Base-by-base conservation (phyloP, 2,329 filamentous ascomycete species). In the Sporothrix mexicana region DNA sequence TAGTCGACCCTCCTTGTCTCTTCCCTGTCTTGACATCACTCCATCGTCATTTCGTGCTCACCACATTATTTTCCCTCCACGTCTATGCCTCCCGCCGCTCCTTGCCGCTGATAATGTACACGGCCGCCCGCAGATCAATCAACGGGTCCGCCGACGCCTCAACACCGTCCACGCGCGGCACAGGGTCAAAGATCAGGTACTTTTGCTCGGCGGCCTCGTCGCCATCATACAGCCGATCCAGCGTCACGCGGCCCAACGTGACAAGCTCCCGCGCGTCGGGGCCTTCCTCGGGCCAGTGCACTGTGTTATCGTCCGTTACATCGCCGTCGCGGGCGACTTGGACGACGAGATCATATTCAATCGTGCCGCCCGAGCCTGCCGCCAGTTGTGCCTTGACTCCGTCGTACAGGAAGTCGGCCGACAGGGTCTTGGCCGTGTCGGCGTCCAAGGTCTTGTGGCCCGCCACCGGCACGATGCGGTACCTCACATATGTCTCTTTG, bases 121-220 rank as follows among this genome's bases (percentile, higher is more conserved):
- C 77, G 45, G 83, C 85, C 10, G 88, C 87, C 59, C 88, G 81
- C 70, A 88, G 81, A 59, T 89, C 86, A 74, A 90, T 76, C 74
- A 90, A 77, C 53, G 88, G 87, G 81, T 90, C 87, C 23, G 80
- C 85, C 73, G 83, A 85, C 4, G 83, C 75, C 77, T 87, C 86
- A 25, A 89, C 79, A 0, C 87, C 87, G 23, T 85, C 79, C 1
- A 89, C 83, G 70, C 87, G 90, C 5, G 88, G 87, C 68, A 89
- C 83, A 0, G 87, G 87, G 80, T 90, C 87, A 75, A 87, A 89
- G 74, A 90, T 89, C 55, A 86, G 80, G 45, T 81, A 79, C 80
- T 88, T 85, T 80, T 87, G 83, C 80, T 84, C 79, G 71, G 79
- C 80, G 70, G 84, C 81, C 51, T 82, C 80, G n/a, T 82, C 64